A percentile compares a stretch with the other conserved stretches of the same genome.
phyloP scores from a whole-genome alignment of 1,284 basidiomycete genomes.

The Ganoderma resinaceum region DNA sequence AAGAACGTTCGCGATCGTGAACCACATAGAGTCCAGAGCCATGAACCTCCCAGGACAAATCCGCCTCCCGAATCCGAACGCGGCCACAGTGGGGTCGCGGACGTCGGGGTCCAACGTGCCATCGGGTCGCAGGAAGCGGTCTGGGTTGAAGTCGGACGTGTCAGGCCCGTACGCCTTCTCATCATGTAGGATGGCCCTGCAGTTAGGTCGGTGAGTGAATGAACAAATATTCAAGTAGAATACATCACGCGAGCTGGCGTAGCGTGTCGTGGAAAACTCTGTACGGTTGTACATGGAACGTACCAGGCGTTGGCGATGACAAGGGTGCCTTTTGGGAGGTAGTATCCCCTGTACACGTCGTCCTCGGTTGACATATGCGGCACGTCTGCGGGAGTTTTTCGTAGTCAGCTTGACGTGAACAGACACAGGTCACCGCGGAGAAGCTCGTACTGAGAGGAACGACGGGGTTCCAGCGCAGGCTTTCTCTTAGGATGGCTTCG shows the following conservation, averaged over 20 bases:
- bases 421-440: background rate
- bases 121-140: conserved; percentile 33
- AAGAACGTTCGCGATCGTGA: conserved; percentile 27
- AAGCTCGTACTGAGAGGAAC: conserved; percentile 28
- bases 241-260: background rate
- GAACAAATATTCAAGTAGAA: too few relatives aligned
- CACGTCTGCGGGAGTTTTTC: conserved; percentile 16
- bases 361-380: conserved; percentile 32
- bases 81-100: conserved; percentile 32
- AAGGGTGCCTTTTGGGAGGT: conserved; percentile 33
- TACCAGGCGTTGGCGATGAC: conserved; percentile 34
- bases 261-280: background rate
- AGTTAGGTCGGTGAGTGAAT: background rate
- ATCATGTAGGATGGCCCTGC: conserved; percentile 36
- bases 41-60: conserved; percentile 35
- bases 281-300: conserved; percentile 6
- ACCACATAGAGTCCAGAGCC: conserved; percentile 31
- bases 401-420: background rate
- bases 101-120: conserved; percentile 26
- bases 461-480: conserved; percentile 44
- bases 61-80: conserved; percentile 36
- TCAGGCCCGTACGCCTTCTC: conserved; percentile 30
- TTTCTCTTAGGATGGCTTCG: conserved; percentile 42
- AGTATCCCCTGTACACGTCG: conserved; percentile 35
- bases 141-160: conserved; percentile 33